Evolutionary conservation across 768 basidiomycete genomes (phyloP).

Genomic region (Pleurotus cornucopiae): DNA sequence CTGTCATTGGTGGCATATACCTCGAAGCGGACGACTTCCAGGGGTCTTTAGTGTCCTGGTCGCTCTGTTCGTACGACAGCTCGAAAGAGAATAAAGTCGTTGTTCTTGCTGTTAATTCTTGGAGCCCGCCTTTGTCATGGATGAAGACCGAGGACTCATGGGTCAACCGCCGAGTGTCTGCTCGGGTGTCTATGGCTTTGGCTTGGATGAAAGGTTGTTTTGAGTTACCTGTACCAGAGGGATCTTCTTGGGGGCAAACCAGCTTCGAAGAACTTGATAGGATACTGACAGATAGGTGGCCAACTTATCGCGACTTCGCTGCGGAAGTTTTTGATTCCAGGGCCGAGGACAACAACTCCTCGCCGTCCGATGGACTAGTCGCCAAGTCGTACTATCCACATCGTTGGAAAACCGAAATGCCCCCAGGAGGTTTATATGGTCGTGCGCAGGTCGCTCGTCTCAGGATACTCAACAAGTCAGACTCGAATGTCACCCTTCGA

Average conservation of each 20-base stretch:
- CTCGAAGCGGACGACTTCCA: background rate
- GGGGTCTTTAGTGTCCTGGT: background rate
- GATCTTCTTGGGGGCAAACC: background rate
- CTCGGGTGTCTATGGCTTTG: background rate
- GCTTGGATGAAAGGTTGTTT: background rate
- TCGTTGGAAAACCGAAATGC: background rate
- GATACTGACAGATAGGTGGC: background rate
- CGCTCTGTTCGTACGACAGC: background rate
- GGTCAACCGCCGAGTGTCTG: background rate
- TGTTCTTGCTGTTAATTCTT: background rate
- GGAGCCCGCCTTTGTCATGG: background rate
- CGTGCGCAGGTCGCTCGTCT: background rate
- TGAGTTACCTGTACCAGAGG: background rate
- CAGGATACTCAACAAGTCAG: background rate
- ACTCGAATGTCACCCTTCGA: background rate
- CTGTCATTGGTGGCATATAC: background rate
- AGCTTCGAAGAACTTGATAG: background rate
- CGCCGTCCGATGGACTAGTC: no score
- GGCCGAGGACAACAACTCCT: no score
- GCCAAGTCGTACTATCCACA: background rate
- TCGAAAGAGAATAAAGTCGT: background rate
- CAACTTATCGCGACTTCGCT: background rate
- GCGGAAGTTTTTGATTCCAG: background rate
- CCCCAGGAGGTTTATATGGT: background rate
- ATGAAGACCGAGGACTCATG: background rate